Conservation (phyloP, 2,329 filamentous ascomycete genomes). For the Ophiosphaerella korrae region DNA sequence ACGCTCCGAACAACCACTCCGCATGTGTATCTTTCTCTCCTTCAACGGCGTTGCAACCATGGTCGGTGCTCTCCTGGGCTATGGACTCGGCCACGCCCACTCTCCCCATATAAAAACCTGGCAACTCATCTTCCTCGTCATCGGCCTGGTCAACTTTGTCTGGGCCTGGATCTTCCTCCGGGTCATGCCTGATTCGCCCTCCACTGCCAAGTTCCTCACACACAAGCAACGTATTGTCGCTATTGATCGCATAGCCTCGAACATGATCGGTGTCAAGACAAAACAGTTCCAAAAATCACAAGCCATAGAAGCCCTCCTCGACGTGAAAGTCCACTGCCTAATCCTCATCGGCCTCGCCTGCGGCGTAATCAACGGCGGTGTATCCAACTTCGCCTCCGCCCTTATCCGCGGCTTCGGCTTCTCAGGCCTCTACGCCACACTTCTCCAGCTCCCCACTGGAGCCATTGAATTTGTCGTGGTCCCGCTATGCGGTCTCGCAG, state of each 20-base stretch:
- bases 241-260: slow-evolving; percentile 47
- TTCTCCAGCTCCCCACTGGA: slow-evolving; percentile 52
- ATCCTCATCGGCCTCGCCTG: slow-evolving; percentile 50
- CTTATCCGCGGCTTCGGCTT: slow-evolving; percentile 54
- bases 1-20: slow-evolving; percentile 46
- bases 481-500: slow-evolving; percentile 41
- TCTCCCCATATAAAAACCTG: slow-evolving; percentile 33
- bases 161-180: slow-evolving; percentile 45
- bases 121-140: slow-evolving; percentile 48
- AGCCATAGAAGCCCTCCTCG: slow-evolving; percentile 48
- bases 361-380: slow-evolving; percentile 57
- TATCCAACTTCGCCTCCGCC: slow-evolving; percentile 56
- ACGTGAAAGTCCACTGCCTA: slow-evolving; percentile 49
- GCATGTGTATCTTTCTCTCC: slow-evolving; percentile 52
- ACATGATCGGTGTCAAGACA: slow-evolving; percentile 52
- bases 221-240: slow-evolving; percentile 49
- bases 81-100: slow-evolving; percentile 41
- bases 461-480: slow-evolving; percentile 52
- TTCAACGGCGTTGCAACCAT: slow-evolving; percentile 49
- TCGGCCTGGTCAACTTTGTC: slow-evolving; percentile 44
- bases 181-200: slow-evolving; percentile 46
- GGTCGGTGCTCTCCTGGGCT: slow-evolving; percentile 44
- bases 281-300: slow-evolving; percentile 44
- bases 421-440: slow-evolving; percentile 47
- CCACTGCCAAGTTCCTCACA: slow-evolving; percentile 43